Percentiles rank a stretch among this genome's conserved stretches.
Evolutionary conservation across 192 early-diverging fungal species (phyloP).

Genomic region (Pilaira anomala): DNA sequence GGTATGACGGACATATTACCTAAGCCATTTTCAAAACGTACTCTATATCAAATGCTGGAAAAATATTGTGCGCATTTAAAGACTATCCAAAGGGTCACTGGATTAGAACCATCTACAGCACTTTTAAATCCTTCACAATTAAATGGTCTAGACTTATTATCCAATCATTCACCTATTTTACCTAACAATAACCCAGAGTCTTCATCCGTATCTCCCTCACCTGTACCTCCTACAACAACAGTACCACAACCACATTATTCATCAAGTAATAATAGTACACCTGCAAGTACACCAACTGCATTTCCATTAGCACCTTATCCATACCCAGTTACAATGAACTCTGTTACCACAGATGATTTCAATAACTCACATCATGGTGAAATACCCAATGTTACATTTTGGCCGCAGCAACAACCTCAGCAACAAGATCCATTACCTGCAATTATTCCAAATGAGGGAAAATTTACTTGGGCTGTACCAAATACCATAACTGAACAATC

Average conservation of each 20-base stretch:
- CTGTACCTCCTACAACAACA: background rate
- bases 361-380: background rate
- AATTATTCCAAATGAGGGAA: slow-evolving; percentile 7
- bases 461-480: slow-evolving; percentile 12
- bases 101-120: slow-evolving; percentile 8
- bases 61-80: slow-evolving; percentile 54
- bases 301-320: slow-evolving; percentile 16
- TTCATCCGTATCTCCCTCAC: background rate
- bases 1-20: slow-evolving; percentile 76
- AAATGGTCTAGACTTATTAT: no score
- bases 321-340: slow-evolving; percentile 14
- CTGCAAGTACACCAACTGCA: background rate
- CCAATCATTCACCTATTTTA: no score
- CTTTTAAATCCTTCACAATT: background rate
- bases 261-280: background rate
- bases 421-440: slow-evolving; percentile 6
- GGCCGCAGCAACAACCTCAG: slow-evolving; percentile 11
- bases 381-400: slow-evolving; percentile 15
- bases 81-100: slow-evolving; percentile 36
- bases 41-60: slow-evolving; percentile 52
- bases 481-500: no score
- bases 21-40: slow-evolving; percentile 62
- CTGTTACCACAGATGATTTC: background rate
- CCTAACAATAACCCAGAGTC: no score
- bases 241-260: background rate